Conservation (phyloP, 148 eudicot genomes). For the Euryodendron excelsum region DNA sequence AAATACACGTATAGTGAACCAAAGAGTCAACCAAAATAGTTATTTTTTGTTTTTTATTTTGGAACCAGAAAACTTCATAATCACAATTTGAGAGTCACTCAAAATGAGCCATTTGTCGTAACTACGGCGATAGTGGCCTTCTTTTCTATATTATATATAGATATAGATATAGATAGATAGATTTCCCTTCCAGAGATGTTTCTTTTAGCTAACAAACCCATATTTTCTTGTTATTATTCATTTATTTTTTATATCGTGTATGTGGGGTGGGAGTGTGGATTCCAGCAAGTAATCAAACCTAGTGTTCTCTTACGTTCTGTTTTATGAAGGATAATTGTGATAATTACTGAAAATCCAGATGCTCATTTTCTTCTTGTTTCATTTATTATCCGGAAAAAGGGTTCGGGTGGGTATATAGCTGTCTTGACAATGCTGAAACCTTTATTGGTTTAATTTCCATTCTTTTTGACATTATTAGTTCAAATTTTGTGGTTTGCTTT, state of each 20-base stretch:
- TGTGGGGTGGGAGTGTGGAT: background rate
- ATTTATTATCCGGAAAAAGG: background rate
- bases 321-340: background rate
- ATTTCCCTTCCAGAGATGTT: no score
- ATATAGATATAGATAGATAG: no score
- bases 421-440: background rate
- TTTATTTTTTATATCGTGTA: background rate
- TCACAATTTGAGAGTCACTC: no score
- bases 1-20: no score
- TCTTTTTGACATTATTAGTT: constrained; percentile 10
- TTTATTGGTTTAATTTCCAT: background rate
- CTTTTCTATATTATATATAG: no score
- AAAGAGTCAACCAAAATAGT: no score
- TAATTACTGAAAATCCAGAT: background rate
- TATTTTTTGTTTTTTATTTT: no score
- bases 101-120: no score
- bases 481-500: constrained; percentile 16
- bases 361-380: background rate
- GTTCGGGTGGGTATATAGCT: background rate
- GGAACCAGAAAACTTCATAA: no score
- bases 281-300: background rate
- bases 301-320: background rate
- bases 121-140: no score
- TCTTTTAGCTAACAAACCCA: no score
- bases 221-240: background rate